Conservation (phyloP, 163 green algal species). For the Chlorella variabilis region DNA sequence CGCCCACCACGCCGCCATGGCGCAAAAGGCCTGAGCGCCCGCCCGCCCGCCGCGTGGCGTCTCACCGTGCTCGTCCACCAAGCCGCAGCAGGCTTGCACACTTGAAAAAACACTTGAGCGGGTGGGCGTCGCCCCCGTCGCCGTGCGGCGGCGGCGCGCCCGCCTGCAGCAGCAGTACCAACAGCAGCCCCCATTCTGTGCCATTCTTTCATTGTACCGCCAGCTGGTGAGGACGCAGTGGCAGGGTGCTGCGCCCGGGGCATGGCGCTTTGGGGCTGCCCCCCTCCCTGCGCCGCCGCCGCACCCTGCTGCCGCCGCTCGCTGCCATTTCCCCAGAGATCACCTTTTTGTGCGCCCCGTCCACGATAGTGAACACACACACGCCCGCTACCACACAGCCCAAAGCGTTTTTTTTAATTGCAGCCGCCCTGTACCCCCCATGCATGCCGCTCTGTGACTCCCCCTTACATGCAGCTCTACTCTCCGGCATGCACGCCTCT, state of each 20-base stretch:
- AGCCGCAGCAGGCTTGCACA: too few relatives aligned
- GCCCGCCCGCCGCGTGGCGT: too few relatives aligned
- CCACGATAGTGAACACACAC: too few relatives aligned
- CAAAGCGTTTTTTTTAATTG: background rate
- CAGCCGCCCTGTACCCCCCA: constrained; percentile 3
- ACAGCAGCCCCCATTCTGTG: background rate
- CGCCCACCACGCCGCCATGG: background rate
- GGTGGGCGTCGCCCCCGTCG: background rate
- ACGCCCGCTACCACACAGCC: too few relatives aligned
- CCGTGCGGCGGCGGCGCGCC: too few relatives aligned
- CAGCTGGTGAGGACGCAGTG: background rate
- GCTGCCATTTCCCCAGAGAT: background rate
- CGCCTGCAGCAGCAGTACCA: background rate
- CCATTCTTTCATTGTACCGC: constrained; percentile 10
- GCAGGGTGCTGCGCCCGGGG: too few relatives aligned
- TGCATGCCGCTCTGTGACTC: constrained; percentile 6
- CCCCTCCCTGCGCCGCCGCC: background rate
- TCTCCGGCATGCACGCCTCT: background rate
- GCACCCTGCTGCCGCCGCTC: background rate
- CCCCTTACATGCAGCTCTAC: background rate
- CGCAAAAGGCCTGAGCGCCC: constrained; percentile 5
- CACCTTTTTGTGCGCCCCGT: background rate
- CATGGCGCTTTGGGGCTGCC: too few relatives aligned
- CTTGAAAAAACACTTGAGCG: background rate
- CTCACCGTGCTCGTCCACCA: too few relatives aligned